These are phyloP conservation scores for Kodamaea leandrae DNA, from an alignment of 805 yeast genomes.

Conservation along the genomic window DNA sequence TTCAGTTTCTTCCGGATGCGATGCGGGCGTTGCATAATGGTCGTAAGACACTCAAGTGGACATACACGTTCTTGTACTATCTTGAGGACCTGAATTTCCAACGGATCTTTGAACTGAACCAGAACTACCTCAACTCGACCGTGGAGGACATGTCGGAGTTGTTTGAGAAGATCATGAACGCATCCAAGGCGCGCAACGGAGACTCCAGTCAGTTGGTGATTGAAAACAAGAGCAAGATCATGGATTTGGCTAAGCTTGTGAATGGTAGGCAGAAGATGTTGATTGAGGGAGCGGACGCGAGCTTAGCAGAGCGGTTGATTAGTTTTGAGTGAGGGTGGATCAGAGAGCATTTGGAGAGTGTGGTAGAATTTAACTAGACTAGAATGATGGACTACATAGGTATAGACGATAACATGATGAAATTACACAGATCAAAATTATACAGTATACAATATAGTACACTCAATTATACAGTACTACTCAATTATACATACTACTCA, in stretches of 20 bases:
- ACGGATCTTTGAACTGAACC: constrained; percentile 67
- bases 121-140: constrained; percentile 57
- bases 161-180: constrained; percentile 43
- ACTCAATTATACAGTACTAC: too few relatives aligned
- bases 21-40: constrained; percentile 63
- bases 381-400: too few relatives aligned
- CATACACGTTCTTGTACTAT: constrained; percentile 78
- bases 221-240: constrained; percentile 35
- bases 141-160: constrained; percentile 69
- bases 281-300: constrained; percentile 44
- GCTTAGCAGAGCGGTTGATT: constrained; percentile 34
- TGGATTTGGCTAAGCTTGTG: constrained; percentile 44
- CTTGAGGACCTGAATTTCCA: constrained; percentile 53
- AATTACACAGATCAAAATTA: too few relatives aligned
- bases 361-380: too few relatives aligned
- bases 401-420: too few relatives aligned
- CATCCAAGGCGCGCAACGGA: constrained; percentile 20
- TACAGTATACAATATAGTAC: too few relatives aligned
- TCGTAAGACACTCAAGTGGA: constrained; percentile 82
- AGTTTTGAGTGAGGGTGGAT: constrained; percentile 14
- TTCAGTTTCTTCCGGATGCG: constrained; percentile 77
- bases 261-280: constrained; percentile 38
- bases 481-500: too few relatives aligned
- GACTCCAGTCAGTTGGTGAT: constrained; percentile 31
- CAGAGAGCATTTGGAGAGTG: too few relatives aligned